Percentiles rank a stretch among this genome's conserved stretches.
Conservation (phyloP, 2,329 filamentous ascomycete species). For the Aspergillus sp. region DNA sequence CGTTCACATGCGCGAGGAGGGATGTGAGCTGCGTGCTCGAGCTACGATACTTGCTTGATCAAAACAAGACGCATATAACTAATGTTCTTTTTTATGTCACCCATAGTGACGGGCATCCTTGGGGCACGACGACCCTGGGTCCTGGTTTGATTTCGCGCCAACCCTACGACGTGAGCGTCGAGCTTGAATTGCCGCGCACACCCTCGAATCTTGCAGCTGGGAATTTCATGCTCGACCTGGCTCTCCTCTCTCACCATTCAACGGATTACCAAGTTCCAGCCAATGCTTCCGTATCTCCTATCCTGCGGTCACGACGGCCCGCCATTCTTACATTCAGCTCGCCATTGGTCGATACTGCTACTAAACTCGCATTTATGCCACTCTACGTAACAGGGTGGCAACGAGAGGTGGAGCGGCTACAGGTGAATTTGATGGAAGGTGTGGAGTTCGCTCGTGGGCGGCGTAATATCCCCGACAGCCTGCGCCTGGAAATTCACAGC, state of each 20-base stretch:
- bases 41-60: neutral
- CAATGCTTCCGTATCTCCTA: slow-evolving; percentile 40
- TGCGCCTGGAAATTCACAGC: slow-evolving; percentile 69
- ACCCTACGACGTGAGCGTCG: slow-evolving; percentile 78
- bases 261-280: slow-evolving; percentile 26
- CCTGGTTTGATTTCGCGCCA: slow-evolving; percentile 66
- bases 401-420: slow-evolving; percentile 63
- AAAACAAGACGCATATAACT: neutral
- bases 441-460: slow-evolving; percentile 62
- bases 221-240: slow-evolving; percentile 91
- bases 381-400: slow-evolving; percentile 68
- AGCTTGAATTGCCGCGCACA: slow-evolving; percentile 75
- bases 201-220: slow-evolving; percentile 72
- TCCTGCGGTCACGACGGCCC: slow-evolving; percentile 68
- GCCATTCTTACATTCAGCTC: slow-evolving; percentile 79
- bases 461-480: slow-evolving; percentile 52
- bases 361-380: slow-evolving; percentile 62
- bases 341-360: slow-evolving; percentile 62
- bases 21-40: too few species aligned
- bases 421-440: slow-evolving; percentile 70
- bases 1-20: too few species aligned
- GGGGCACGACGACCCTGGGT: slow-evolving; percentile 52
- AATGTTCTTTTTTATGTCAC: neutral
- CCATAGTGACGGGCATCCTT: slow-evolving; percentile 46
- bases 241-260: slow-evolving; percentile 58